Evolutionary conservation across 768 basidiomycete genomes (phyloP).

Genomic region (Mycena haematopus): DNA sequence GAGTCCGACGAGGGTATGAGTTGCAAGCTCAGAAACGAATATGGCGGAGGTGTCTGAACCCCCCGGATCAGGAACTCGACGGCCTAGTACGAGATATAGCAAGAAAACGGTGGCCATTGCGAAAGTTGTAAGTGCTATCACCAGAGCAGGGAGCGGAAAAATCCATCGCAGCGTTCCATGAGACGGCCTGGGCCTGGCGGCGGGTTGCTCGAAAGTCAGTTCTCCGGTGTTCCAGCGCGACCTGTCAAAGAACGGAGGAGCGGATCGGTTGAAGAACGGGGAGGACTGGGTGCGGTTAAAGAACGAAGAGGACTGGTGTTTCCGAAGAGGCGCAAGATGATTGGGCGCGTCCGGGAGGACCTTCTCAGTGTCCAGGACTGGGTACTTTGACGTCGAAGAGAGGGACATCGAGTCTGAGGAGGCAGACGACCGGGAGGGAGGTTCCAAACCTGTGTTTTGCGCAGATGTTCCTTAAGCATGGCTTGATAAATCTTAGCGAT

Average conservation of each 20-base stretch:
- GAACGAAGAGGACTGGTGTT: constrained; percentile 22
- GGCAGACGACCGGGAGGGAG: constrained; percentile 25
- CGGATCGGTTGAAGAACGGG: neutral
- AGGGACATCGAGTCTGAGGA: constrained; percentile 24
- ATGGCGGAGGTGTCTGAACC: constrained; percentile 7
- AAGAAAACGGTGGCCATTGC: constrained; percentile 22
- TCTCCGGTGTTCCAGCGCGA: constrained; percentile 8
- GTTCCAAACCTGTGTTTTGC: neutral
- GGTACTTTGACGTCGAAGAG: neutral
- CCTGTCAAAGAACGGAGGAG: constrained; percentile 5
- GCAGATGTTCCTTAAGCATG: neutral
- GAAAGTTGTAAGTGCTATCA: constrained; percentile 20
- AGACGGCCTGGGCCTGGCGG: constrained; percentile 1
- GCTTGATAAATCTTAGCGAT: constrained; percentile 14
- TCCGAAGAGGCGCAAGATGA: constrained; percentile 26
- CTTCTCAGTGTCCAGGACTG: constrained; percentile 12
- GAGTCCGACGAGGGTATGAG: constrained; percentile 20
- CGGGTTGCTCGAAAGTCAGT: constrained; percentile 19
- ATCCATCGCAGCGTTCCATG: constrained; percentile 20
- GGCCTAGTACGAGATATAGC: constrained; percentile 19
- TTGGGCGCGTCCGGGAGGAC: constrained; percentile 22
- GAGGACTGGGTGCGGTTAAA: constrained; percentile 1
- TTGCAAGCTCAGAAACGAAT: constrained; percentile 9
- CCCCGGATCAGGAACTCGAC: constrained; percentile 3
- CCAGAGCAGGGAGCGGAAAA: constrained; percentile 21